Base-by-base conservation (phyloP, 2,329 filamentous ascomycete genomes). In the Hortaea werneckii region DNA sequence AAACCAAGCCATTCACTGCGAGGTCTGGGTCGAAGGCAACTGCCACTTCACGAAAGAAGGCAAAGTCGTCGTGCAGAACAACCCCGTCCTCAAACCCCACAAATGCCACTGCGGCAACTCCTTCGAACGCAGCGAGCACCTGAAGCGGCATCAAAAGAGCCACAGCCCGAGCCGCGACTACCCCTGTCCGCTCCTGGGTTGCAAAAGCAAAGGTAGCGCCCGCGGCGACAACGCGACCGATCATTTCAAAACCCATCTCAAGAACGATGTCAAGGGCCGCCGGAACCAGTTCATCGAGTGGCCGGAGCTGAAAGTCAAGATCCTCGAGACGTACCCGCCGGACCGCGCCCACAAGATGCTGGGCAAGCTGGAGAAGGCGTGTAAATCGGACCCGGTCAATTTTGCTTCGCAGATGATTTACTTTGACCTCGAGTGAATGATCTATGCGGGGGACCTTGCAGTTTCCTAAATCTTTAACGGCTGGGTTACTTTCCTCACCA, bases 201-300 rank as follows among this genome's bases (percentile, higher is more conserved):
- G 61, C 41, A 43, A 48, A 0, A 42, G 43, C 29, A 48, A 45
- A 32, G 30, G 40, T 0, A 59, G 61, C 29, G 41, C 45, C n/a
- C 51, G 60, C 5, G 46, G 55, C 2, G 60, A 63, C 49, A 63
- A 63, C 30, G 54, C 57, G 2, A 40, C 49, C 5, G 59, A 63
- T 28, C 60, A 63, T 35, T 59, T 59, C 53, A 58, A 56, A 43
- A 62, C 58, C 0, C 60, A 63, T 39, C 50, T 63, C 8, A 46
- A 47, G 28, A 6, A 20, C 1, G 45, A 39, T 1, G 30, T n/a
- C 6, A 53, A 52, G 35, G 58, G 59, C 10, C 53, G 55, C 35
- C 53, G 60, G 1, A 63, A 63, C 50, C 38, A 47, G 29, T 49
- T 49, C 29, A 45, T 49, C 29, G 44, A 50, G 10, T 58, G 53